Evolutionary conservation across 2,329 filamentous ascomycete species (phyloP).

Genomic region (Arachnopeziza araneosa): DNA sequence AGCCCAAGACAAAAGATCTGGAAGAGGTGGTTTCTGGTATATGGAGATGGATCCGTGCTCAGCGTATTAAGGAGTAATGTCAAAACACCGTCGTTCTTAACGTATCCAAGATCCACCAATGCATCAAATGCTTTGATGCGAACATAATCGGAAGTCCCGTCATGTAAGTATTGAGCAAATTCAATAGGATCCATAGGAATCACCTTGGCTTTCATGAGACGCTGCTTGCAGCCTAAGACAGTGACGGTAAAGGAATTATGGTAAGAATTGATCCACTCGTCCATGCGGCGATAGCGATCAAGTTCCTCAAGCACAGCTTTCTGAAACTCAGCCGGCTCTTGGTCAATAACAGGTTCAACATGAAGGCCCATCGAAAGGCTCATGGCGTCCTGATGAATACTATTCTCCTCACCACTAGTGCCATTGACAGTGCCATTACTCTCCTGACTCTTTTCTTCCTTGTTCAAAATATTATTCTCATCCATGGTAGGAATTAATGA

Average conservation of each 20-base stretch:
- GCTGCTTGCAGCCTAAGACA: constrained; percentile 54
- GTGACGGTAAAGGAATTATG: constrained; percentile 63
- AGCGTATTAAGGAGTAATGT: constrained; percentile 52
- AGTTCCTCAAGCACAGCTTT: constrained; percentile 54
- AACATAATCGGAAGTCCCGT: constrained; percentile 56
- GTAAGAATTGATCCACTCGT: constrained; percentile 63
- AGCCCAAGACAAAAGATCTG: constrained; percentile 54
- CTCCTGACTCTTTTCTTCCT: constrained; percentile 37
- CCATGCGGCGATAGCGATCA: constrained; percentile 60
- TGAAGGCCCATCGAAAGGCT: not conserved
- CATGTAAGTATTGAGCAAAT: constrained; percentile 60
- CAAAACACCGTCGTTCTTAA: constrained; percentile 50
- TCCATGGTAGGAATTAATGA: constrained; percentile 47
- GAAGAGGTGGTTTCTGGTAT: constrained; percentile 54
- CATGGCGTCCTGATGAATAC: not conserved
- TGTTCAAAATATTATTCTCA: constrained; percentile 34
- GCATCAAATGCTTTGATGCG: constrained; percentile 62
- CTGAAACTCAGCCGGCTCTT: constrained; percentile 36
- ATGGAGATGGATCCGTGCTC: constrained; percentile 59
- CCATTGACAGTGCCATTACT: constrained; percentile 18
- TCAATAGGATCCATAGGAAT: constrained; percentile 49
- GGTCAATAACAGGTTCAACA: constrained; percentile 36
- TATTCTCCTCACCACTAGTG: constrained; percentile 34
- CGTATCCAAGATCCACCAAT: constrained; percentile 56
- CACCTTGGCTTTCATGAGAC: constrained; percentile 58